phyloP scores from a whole-genome alignment of 345 rosid genomes.

The Eutrema yunnanense region DNA sequence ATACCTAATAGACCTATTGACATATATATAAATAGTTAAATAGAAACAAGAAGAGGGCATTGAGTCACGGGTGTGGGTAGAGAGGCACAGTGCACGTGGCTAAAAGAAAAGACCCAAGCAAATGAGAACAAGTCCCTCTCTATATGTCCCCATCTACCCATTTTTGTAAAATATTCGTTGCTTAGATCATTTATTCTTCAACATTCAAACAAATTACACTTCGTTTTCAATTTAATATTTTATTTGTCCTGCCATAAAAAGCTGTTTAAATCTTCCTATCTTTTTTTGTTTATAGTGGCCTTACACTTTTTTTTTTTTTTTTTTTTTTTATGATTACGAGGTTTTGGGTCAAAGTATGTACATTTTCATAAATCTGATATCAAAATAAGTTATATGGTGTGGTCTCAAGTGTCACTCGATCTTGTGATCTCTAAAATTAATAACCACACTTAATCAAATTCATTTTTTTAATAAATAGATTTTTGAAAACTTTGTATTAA shows the following conservation, averaged over 20 bases:
- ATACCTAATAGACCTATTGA: not conserved
- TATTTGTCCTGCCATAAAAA: not conserved
- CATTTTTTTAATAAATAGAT: no score
- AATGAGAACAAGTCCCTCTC: constrained; percentile 17
- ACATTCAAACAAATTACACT: not conserved
- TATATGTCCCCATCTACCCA: constrained; percentile 18
- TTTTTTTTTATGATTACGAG: no score
- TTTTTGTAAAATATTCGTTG: constrained; percentile 9
- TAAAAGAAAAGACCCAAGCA: constrained; percentile 20
- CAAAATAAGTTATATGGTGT: no score
- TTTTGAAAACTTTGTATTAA: no score
- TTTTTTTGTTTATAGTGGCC: constrained; percentile 10
- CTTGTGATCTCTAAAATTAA: no score
- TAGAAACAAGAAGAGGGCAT: not conserved
- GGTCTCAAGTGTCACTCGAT: no score
- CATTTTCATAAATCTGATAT: no score
- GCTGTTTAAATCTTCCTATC: constrained; percentile 1
- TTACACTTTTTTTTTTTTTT: not conserved
- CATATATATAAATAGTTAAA: not conserved
- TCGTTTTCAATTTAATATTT: not conserved
- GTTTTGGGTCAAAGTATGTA: no score
- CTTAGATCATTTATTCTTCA: not conserved
- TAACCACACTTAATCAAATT: no score
- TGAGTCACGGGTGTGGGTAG: constrained; percentile 28
- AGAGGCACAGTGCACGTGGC: constrained; percentile 19